Conservation (phyloP, 2,329 filamentous ascomycete genomes). For the Knufia fluminis region DNA sequence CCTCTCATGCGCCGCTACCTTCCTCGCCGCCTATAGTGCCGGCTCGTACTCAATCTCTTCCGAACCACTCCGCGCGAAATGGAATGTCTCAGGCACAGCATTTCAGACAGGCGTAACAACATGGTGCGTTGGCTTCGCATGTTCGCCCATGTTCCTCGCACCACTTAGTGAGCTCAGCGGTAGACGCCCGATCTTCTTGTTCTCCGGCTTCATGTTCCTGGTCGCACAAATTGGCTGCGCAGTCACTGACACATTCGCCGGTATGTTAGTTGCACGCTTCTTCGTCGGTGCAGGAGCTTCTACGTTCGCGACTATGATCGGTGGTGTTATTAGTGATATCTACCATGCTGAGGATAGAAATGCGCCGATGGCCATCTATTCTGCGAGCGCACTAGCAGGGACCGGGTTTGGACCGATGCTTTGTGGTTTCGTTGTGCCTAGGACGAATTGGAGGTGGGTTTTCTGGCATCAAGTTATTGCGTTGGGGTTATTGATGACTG, state of each 20-base stretch:
- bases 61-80: conserved; percentile 55
- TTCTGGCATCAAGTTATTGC: conserved; percentile 78
- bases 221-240: conserved; percentile 59
- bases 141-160: conserved; percentile 79
- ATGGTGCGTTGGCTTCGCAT: conserved; percentile 71
- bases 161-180: conserved; percentile 86
- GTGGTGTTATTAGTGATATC: conserved; percentile 82
- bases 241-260: conserved; percentile 57
- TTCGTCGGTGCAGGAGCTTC: conserved; percentile 62
- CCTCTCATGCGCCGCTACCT: conserved; percentile 67
- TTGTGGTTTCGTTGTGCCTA: conserved; percentile 58
- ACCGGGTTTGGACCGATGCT: conserved; percentile 71
- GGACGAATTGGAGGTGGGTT: conserved; percentile 70
- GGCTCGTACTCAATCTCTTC: conserved; percentile 69
- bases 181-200: conserved; percentile 70
- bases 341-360: conserved; percentile 72
- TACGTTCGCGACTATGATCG: conserved; percentile 79
- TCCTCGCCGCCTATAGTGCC: conserved; percentile 69
- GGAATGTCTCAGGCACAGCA: conserved; percentile 55
- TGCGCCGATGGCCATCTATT: conserved; percentile 82
- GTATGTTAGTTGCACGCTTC: conserved; percentile 68
- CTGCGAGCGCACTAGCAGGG: conserved; percentile 66
- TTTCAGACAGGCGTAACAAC: conserved; percentile 64
- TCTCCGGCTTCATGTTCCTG: conserved; percentile 63
- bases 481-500: conserved; percentile 52